Evolutionary conservation across 2,329 filamentous ascomycete genomes (phyloP).

Genomic region (Neonectria magnoliae): DNA sequence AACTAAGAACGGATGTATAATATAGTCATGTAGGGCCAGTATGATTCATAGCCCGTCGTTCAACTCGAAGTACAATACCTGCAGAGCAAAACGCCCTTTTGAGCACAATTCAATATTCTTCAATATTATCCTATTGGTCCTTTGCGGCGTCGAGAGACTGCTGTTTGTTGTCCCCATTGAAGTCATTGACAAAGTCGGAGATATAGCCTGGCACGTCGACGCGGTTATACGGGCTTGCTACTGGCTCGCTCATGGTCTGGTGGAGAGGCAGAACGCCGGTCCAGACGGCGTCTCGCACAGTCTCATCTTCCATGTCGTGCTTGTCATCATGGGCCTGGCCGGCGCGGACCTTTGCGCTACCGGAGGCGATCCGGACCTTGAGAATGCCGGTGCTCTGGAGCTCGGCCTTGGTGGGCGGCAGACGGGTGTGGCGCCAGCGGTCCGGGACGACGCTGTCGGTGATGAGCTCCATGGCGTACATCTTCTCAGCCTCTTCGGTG

Average conservation of each 20-base stretch:
- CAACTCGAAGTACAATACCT: neutral
- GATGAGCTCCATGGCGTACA: constrained; percentile 82
- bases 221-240: constrained; percentile 68
- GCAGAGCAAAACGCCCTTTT: neutral
- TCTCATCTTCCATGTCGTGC: constrained; percentile 57
- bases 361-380: constrained; percentile 72
- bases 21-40: constrained; percentile 5
- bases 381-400: constrained; percentile 79
- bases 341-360: constrained; percentile 78
- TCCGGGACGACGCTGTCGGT: constrained; percentile 77
- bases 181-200: constrained; percentile 50
- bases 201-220: constrained; percentile 72
- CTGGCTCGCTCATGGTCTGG: constrained; percentile 69
- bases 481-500: constrained; percentile 73
- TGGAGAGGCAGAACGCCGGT: constrained; percentile 71
- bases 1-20: constrained; percentile 4
- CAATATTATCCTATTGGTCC: constrained; percentile 19
- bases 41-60: neutral
- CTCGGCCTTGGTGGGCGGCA: constrained; percentile 78
- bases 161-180: constrained; percentile 49
- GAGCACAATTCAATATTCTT: neutral
- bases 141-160: constrained; percentile 41
- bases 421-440: constrained; percentile 75
- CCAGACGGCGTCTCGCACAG: constrained; percentile 58
- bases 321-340: constrained; percentile 69